Percentiles rank a stretch among this genome's conserved stretches.
Evolutionary conservation across 2,329 filamentous ascomycete genomes (phyloP).

Genomic region (Phaeosphaeriaceae sp.): DNA sequence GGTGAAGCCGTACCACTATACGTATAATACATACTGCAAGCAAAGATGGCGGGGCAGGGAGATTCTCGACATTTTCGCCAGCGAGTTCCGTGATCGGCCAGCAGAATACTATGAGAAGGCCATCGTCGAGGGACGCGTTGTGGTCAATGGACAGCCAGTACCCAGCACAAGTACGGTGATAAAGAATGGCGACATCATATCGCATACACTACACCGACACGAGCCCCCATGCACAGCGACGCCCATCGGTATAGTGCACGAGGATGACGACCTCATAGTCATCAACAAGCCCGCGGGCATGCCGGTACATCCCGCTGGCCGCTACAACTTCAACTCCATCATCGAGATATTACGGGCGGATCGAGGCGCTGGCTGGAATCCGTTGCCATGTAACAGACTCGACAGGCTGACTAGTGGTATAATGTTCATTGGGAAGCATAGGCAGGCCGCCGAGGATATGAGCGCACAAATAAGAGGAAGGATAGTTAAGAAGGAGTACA

Average conservation of each 20-base stretch:
- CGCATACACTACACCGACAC: slow-evolving; percentile 92
- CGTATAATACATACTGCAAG: slow-evolving; percentile 95
- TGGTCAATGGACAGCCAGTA: slow-evolving; percentile 78
- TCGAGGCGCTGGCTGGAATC: slow-evolving; percentile 64
- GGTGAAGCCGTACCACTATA: slow-evolving; percentile 87
- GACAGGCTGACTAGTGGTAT: slow-evolving; percentile 94
- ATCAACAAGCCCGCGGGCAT: slow-evolving; percentile 97
- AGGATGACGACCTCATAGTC: slow-evolving; percentile 91
- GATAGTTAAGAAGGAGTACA: slow-evolving; percentile 92
- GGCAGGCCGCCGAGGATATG: slow-evolving; percentile 79
- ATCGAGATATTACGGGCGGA: slow-evolving; percentile 92
- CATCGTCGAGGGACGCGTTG: slow-evolving; percentile 80
- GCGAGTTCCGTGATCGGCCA: slow-evolving; percentile 90
- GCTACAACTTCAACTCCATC: slow-evolving; percentile 95
- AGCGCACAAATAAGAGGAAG: slow-evolving; percentile 78
- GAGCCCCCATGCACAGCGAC: slow-evolving; percentile 90
- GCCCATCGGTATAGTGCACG: slow-evolving; percentile 83
- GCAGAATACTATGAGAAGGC: slow-evolving; percentile 83
- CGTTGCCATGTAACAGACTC: slow-evolving; percentile 85
- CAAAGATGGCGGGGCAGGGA: slow-evolving; percentile 86
- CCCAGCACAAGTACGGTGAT: slow-evolving; percentile 72
- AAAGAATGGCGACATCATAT: slow-evolving; percentile 89
- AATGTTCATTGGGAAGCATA: slow-evolving; percentile 95
- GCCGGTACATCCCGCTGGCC: slow-evolving; percentile 91
- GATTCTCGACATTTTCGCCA: slow-evolving; percentile 85